Conservation (phyloP, 1,139 yeast species). For the Candida neerlandica region DNA sequence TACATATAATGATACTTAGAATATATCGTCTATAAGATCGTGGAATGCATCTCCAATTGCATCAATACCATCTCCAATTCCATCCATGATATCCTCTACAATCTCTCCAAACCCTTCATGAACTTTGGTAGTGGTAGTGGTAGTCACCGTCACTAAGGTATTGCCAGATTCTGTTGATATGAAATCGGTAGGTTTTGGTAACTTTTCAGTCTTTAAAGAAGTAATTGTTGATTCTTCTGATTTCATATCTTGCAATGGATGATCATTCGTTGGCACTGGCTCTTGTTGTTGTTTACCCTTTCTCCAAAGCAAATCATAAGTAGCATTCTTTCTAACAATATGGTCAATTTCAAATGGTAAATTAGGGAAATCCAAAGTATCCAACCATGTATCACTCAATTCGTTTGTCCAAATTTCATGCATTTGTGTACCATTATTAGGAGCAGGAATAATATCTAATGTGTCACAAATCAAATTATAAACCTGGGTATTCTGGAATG, state of each 20-base stretch:
- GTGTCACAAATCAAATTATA: conserved; percentile 77
- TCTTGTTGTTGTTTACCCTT: conserved; percentile 8
- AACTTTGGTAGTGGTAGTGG: conserved; percentile 11
- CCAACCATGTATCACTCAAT: conserved; percentile 58
- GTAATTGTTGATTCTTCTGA: conserved; percentile 28
- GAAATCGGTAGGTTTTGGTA: conserved; percentile 43
- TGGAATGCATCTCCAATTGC: conserved; percentile 20
- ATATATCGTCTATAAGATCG: conserved; percentile 18
- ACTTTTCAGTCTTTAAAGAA: conserved; percentile 22
- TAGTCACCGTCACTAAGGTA: conserved; percentile 3
- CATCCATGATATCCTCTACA: conserved; percentile 31
- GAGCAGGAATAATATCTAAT: conserved; percentile 55
- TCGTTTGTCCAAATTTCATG: conserved; percentile 27
- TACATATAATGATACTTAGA: conserved; percentile 7
- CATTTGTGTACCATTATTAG: conserved; percentile 58
- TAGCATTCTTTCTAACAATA: conserved; percentile 45
- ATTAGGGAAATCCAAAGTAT: conserved; percentile 56
- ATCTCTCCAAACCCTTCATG: conserved; percentile 23
- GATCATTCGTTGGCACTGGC: conserved; percentile 21
- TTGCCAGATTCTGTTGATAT: conserved; percentile 10
- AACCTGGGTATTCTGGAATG: conserved; percentile 73
- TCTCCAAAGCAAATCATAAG: conserved; percentile 54
- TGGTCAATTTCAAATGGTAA: conserved; percentile 53
- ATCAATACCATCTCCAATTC: conserved; percentile 28
- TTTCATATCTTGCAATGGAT: conserved; percentile 30